Conservation (phyloP, 495 filamentous ascomycete genomes). For the Trichoderma virens region DNA sequence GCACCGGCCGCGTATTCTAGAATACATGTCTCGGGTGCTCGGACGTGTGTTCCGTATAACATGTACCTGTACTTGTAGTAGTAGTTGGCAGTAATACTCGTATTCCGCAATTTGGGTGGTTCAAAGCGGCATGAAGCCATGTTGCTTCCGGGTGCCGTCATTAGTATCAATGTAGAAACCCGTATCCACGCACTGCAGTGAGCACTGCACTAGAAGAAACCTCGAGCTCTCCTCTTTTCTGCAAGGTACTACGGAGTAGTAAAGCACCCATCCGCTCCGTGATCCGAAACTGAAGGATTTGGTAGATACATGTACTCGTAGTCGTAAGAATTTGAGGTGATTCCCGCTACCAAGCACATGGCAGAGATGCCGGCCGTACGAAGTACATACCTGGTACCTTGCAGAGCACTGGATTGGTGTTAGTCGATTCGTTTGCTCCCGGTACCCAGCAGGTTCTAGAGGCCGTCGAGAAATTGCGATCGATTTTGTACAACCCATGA, state of each 20-base stretch:
- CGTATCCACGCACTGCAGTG: background rate
- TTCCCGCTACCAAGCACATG: no score
- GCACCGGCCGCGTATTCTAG: background rate
- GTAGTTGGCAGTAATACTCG: no score
- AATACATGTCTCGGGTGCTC: no score
- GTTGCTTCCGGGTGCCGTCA: background rate
- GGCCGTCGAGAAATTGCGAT: constrained; percentile 1
- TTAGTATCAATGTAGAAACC: background rate
- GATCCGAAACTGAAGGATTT: background rate
- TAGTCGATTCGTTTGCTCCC: background rate
- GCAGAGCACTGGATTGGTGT: background rate
- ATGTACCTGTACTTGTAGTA: no score
- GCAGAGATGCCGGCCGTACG: no score
- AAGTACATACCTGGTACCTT: background rate
- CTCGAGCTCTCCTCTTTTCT: background rate
- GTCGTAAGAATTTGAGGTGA: background rate
- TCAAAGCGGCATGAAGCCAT: background rate
- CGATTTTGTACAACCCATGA: background rate
- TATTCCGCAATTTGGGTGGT: no score
- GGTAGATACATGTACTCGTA: background rate
- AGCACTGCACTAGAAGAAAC: background rate
- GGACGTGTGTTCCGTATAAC: no score
- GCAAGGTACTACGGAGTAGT: background rate
- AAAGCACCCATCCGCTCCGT: background rate
- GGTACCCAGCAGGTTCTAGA: background rate